Evolutionary conservation across 2,329 filamentous ascomycete species (phyloP).

Genomic region (Achaetomium macrosporum): DNA sequence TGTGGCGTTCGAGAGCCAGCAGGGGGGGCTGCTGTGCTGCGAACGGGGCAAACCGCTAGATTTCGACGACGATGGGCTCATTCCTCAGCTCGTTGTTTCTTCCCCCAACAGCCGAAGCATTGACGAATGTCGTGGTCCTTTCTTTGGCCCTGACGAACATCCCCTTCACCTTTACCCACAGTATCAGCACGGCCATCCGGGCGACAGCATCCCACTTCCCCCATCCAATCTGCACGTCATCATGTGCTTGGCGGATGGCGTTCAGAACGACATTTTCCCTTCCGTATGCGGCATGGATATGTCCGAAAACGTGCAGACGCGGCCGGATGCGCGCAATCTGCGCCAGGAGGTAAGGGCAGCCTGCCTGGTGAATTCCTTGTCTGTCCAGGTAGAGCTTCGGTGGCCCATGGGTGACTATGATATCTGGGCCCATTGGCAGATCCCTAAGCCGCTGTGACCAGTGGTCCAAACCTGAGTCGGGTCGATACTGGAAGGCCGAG

Average conservation of each 20-base stretch:
- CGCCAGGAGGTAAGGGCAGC: slow-evolving; percentile 24
- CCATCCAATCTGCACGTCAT: slow-evolving; percentile 5
- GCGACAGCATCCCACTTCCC: neutral
- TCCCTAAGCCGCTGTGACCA: neutral
- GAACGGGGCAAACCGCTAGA: no score
- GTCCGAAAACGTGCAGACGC: slow-evolving; percentile 32
- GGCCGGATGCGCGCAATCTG: slow-evolving; percentile 29
- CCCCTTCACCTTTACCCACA: neutral
- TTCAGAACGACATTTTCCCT: slow-evolving; percentile 4
- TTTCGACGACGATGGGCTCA: neutral
- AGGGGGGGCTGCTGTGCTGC: no score
- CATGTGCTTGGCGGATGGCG: neutral
- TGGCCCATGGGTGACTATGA: slow-evolving; percentile 31
- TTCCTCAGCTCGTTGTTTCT: neutral
- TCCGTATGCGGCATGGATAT: slow-evolving; percentile 27
- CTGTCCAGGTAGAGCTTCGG: slow-evolving; percentile 30
- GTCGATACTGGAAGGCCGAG: slow-evolving; percentile 36
- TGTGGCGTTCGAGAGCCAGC: no score
- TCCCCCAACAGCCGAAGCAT: slow-evolving; percentile 2
- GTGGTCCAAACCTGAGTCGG: neutral
- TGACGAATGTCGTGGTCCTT: slow-evolving; percentile 2
- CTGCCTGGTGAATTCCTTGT: slow-evolving; percentile 18
- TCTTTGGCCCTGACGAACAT: neutral
- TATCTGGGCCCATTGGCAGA: slow-evolving; percentile 23
- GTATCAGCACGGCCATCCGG: neutral